phyloP scores from a whole-genome alignment of 208 protist genomes.

The Trypanosoma avium region DNA sequence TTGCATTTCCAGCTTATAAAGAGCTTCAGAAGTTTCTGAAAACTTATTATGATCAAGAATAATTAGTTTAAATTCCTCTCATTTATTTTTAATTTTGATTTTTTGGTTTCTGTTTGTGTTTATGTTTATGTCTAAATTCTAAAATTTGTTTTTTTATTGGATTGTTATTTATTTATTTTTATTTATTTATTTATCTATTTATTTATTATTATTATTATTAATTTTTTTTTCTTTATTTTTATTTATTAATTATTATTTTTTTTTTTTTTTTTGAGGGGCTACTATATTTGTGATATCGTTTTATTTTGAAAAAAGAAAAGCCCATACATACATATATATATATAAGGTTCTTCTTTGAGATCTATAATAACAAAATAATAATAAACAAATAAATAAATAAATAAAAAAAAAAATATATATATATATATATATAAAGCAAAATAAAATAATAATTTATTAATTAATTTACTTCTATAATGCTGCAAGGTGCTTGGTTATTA shows the following conservation, averaged over 20 bases:
- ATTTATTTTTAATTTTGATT: constrained; percentile 3
- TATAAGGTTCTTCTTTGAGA: too few species aligned
- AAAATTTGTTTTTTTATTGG: constrained; percentile 1
- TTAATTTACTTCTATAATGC: constrained; percentile 29
- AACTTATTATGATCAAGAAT: constrained; percentile 12
- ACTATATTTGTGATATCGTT: too few species aligned
- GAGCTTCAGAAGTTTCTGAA: constrained; percentile 19
- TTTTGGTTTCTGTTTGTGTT: not conserved
- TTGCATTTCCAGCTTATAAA: constrained; percentile 23
- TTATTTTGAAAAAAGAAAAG: too few species aligned
- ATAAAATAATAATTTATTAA: constrained; percentile 15
- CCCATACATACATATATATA: too few species aligned
- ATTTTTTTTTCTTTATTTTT: not conserved
- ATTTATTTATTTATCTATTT: constrained; percentile 5
- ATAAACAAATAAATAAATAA: constrained; percentile 10
- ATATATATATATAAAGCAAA: constrained; percentile 11
- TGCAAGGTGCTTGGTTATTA: constrained; percentile 71
- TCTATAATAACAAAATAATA: not conserved
- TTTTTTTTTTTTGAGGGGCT: constrained; percentile 1
- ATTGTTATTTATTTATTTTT: constrained; percentile 3
- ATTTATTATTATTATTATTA: constrained; percentile 14
- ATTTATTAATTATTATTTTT: constrained; percentile 17
- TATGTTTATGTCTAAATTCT: constrained; percentile 1
- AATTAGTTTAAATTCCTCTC: constrained; percentile 2
- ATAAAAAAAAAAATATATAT: not conserved